phyloP scores from a whole-genome alignment of 148 eudicot genomes.

The Vaccinium myrtillus region DNA sequence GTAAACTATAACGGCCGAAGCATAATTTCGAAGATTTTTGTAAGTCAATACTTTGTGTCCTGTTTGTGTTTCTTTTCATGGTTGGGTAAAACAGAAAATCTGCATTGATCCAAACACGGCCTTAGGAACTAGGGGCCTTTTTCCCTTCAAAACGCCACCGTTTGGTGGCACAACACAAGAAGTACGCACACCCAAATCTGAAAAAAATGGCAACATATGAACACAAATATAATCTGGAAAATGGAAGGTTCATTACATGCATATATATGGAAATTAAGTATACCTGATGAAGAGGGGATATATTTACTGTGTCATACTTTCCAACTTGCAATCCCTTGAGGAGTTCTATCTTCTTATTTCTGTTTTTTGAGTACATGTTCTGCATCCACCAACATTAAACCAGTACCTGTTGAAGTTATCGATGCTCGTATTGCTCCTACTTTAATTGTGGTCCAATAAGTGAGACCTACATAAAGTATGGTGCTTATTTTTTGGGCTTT shows the following conservation, averaged over 20 bases:
- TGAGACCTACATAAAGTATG: too few species aligned
- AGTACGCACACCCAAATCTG: not conserved
- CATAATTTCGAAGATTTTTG: too few species aligned
- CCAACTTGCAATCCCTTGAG: conserved; percentile 44
- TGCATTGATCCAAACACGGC: not conserved
- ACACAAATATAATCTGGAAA: not conserved
- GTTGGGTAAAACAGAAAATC: not conserved
- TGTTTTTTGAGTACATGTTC: conserved; percentile 41
- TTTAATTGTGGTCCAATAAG: too few species aligned
- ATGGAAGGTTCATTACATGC: too few species aligned
- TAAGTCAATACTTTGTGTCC: too few species aligned
- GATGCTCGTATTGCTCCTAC: too few species aligned
- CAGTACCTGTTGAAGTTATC: not conserved
- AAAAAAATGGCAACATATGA: not conserved
- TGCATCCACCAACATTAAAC: conserved; percentile 13
- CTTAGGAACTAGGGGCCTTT: not conserved
- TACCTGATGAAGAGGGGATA: conserved; percentile 53
- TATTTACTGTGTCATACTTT: conserved; percentile 18
- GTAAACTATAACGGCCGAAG: too few species aligned
- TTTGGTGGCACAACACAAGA: not conserved
- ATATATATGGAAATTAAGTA: not conserved
- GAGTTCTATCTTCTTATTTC: conserved; percentile 56
- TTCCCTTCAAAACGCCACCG: not conserved
- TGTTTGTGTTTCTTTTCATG: too few species aligned
- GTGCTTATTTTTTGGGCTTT: too few species aligned